phyloP scores from a whole-genome alignment of 1,139 yeast species.

The Saccharomyces hybrid region DNA sequence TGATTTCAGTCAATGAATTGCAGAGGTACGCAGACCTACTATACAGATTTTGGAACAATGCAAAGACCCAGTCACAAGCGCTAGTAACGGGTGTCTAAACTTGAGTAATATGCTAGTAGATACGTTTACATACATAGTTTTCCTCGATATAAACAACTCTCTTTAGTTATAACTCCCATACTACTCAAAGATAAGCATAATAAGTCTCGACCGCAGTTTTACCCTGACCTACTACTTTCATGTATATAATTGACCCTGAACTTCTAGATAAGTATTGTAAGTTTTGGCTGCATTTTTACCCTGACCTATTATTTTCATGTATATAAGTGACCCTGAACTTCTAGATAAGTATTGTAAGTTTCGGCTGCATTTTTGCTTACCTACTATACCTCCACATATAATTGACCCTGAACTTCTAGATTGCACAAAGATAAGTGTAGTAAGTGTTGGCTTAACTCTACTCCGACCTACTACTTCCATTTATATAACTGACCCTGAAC shows the following conservation, averaged over 20 bases:
- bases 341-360: not conserved
- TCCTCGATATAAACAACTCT: not conserved
- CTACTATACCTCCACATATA: not conserved
- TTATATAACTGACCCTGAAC: not conserved
- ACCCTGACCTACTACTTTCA: not conserved
- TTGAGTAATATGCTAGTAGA: not conserved
- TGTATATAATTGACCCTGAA: not conserved
- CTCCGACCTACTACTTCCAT: not conserved
- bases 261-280: not conserved
- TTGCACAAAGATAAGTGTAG: not conserved
- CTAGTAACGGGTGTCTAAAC: not conserved
- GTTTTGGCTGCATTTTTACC: not conserved
- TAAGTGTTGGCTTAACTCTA: not conserved
- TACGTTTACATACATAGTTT: not conserved
- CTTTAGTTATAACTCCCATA: not conserved
- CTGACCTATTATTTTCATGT: not conserved
- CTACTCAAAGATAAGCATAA: not conserved
- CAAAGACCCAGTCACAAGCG: not conserved
- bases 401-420: not conserved
- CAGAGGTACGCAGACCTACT: conserved; percentile 85
- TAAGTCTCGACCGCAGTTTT: not conserved
- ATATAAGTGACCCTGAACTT: not conserved
- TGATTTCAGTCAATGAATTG: conserved; percentile 84
- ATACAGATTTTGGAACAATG: conserved; percentile 65
- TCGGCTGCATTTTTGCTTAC: not conserved